These are phyloP conservation scores for Colletotrichum horii DNA, from an alignment of 2,329 filamentous ascomycete genomes.

Conservation along the genomic window DNA sequence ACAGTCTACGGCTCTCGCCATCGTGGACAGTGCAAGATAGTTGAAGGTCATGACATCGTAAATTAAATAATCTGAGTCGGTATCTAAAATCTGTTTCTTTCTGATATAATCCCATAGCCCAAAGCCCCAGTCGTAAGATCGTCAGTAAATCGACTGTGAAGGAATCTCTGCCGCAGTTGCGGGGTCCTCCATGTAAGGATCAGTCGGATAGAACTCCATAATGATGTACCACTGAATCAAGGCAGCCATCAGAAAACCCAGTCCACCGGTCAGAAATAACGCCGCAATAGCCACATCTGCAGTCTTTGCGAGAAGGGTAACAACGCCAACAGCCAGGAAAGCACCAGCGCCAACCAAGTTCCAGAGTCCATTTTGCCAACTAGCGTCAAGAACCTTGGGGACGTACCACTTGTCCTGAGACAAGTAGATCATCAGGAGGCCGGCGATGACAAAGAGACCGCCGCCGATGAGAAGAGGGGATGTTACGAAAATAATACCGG, in stretches of 20 bases:
- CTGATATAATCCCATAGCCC: not conserved
- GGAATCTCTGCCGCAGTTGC: not conserved
- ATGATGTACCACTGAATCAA: constrained; percentile 20
- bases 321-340: constrained; percentile 6
- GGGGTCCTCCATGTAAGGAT: constrained; percentile 5
- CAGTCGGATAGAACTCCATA: constrained; percentile 13
- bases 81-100: not conserved
- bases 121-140: not conserved
- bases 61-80: constrained; percentile 16
- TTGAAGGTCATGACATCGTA: constrained; percentile 1
- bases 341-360: constrained; percentile 11
- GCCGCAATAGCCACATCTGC: not conserved
- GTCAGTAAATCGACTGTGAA: constrained; percentile 14
- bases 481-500: constrained; percentile 7
- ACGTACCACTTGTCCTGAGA: constrained; percentile 14
- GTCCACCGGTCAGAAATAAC: constrained; percentile 1
- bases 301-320: not conserved
- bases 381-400: constrained; percentile 3
- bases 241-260: constrained; percentile 7
- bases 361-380: constrained; percentile 19
- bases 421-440: constrained; percentile 2
- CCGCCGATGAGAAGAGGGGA: constrained; percentile 13
- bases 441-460: constrained; percentile 10
- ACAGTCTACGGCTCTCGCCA: fast-evolving
- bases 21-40: too few relatives aligned